These are phyloP conservation scores for Quercus suber DNA, from an alignment of 306 rosid species.

Conservation along the genomic window DNA sequence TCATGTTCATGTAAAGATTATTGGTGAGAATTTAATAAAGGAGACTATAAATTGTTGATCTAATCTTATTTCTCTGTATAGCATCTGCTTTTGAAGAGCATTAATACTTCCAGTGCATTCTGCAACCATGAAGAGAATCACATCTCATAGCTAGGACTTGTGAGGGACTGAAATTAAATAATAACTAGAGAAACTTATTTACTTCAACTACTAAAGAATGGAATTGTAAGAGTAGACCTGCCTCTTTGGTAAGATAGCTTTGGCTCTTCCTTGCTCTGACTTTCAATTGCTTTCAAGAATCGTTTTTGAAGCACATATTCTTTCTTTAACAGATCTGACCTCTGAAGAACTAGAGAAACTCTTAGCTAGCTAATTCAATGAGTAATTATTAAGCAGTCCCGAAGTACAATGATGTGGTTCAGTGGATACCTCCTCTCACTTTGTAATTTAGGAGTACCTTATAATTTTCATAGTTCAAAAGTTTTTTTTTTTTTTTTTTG, in stretches of 20 bases:
- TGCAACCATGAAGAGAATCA: neutral
- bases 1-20: constrained; percentile 73
- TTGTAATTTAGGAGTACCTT: too few species aligned
- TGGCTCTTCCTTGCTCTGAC: neutral
- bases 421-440: too few species aligned
- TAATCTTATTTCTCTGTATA: neutral
- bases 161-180: neutral
- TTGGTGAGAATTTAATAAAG: constrained; percentile 43
- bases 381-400: too few species aligned
- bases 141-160: neutral
- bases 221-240: neutral
- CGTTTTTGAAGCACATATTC: neutral
- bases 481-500: too few species aligned
- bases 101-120: neutral
- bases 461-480: neutral
- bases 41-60: neutral
- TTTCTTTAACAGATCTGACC: neutral
- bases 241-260: neutral
- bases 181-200: neutral
- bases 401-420: too few species aligned
- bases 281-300: neutral
- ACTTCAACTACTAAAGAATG: neutral
- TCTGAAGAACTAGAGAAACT: neutral
- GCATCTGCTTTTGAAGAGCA: neutral
- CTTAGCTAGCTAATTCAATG: too few species aligned